Percentiles rank a stretch among this genome's conserved stretches.
phyloP scores from a whole-genome alignment of 148 eudicot genomes.

The Fagopyrum homotropicum region DNA sequence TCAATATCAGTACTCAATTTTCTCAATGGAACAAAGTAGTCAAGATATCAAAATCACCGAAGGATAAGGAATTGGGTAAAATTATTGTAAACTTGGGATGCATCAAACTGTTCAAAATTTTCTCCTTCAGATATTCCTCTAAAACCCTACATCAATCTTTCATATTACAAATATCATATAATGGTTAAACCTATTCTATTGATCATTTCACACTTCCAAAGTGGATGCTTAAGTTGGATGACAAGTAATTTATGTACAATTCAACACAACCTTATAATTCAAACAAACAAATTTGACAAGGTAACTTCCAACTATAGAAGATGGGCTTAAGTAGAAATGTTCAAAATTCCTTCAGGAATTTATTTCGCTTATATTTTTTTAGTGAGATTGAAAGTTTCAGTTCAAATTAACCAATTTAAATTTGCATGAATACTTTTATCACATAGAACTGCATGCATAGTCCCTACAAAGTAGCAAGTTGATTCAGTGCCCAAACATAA shows the following conservation, averaged over 20 bases:
- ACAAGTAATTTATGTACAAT: neutral
- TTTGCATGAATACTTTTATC: too few relatives aligned
- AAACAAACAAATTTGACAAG: neutral
- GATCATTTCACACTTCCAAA: neutral
- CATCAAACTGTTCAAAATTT: neutral
- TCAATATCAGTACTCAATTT: neutral
- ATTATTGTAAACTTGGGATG: neutral
- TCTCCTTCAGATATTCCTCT: neutral
- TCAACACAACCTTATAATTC: neutral
- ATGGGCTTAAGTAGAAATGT: too few relatives aligned
- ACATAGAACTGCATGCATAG: too few relatives aligned
- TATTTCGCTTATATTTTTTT: too few relatives aligned
- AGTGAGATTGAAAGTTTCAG: too few relatives aligned
- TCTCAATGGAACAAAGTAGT: neutral
- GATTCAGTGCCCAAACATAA: too few relatives aligned
- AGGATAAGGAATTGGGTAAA: constrained; percentile 2
- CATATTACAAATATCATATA: neutral
- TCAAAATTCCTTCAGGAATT: too few relatives aligned
- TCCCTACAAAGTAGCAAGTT: too few relatives aligned
- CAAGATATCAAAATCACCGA: neutral
- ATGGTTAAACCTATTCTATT: neutral
- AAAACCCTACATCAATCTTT: neutral
- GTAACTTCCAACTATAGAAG: neutral
- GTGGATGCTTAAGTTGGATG: neutral
- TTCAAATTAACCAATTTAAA: too few relatives aligned